Percentiles rank a stretch among this genome's conserved stretches.
Evolutionary conservation across 805 yeast genomes (phyloP).

Genomic region (Ogataea zsoltii): DNA sequence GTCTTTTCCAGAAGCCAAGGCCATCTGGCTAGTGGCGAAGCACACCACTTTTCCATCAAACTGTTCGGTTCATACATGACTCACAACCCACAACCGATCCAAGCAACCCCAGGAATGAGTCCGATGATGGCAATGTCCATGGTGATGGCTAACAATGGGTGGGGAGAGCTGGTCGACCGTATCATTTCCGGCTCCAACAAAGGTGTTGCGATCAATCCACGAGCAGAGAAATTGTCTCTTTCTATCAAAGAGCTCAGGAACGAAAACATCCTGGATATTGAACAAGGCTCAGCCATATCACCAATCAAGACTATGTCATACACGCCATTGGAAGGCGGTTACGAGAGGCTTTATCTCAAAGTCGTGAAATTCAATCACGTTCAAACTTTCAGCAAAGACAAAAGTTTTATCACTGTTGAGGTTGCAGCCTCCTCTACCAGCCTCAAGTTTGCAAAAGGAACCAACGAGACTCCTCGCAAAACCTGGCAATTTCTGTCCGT

Average conservation of each 20-base stretch:
- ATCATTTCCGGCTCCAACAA: constrained; percentile 71
- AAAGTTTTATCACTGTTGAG: constrained; percentile 52
- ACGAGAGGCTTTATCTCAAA: constrained; percentile 61
- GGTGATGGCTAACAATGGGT: constrained; percentile 59
- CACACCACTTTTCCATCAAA: constrained; percentile 70
- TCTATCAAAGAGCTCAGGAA: constrained; percentile 73
- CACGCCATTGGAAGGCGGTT: constrained; percentile 59
- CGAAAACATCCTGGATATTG: constrained; percentile 29
- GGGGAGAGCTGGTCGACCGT: constrained; percentile 86
- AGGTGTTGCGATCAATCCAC: constrained; percentile 79
- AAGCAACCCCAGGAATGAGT: constrained; percentile 34
- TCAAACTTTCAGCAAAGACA: constrained; percentile 23
- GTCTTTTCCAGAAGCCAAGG: constrained; percentile 68
- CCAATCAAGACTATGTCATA: constrained; percentile 66
- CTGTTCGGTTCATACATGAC: constrained; percentile 69
- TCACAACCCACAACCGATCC: constrained; percentile 32
- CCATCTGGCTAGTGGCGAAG: constrained; percentile 56
- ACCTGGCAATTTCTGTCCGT: constrained; percentile 76
- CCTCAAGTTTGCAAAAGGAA: constrained; percentile 63
- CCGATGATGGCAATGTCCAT: constrained; percentile 38
- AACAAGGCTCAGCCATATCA: constrained; percentile 31
- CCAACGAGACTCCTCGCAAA: constrained; percentile 53
- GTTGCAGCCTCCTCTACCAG: constrained; percentile 51
- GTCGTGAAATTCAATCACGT: constrained; percentile 46
- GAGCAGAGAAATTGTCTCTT: constrained; percentile 70